These are phyloP conservation scores for Leccinum pellstonianum DNA, from an alignment of 768 basidiomycete species.

Conservation along the genomic window DNA sequence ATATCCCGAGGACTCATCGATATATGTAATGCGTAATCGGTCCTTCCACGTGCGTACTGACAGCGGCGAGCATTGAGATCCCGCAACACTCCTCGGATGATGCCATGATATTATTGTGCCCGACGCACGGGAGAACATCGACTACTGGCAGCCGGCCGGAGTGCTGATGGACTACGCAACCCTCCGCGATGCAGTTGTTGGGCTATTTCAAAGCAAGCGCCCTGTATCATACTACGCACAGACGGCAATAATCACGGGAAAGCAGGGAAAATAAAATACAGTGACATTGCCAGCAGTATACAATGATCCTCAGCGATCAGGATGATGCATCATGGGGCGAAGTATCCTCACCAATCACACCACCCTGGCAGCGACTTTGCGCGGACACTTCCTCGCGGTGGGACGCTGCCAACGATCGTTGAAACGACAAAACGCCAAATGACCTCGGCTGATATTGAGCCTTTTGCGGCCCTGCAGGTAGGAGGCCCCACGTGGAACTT, in stretches of 20 bases:
- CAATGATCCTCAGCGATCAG: background rate
- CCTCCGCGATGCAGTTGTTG: background rate
- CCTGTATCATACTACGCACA: background rate
- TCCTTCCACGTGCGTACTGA: background rate
- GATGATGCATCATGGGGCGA: background rate
- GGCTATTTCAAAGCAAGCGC: no score
- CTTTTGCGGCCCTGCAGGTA: background rate
- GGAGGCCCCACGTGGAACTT: background rate
- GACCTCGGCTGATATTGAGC: background rate
- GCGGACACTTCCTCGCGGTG: background rate
- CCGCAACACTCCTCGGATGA: background rate
- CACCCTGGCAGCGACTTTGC: background rate
- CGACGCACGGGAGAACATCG: background rate
- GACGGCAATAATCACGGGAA: background rate
- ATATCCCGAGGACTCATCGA: background rate
- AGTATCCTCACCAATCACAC: background rate
- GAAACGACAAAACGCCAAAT: background rate
- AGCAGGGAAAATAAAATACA: background rate
- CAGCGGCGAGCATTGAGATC: background rate
- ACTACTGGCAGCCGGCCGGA: background rate
- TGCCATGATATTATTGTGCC: background rate
- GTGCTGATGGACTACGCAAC: background rate
- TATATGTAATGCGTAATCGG: background rate
- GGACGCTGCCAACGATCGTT: background rate
- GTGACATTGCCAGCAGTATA: background rate